Base-by-base conservation (phyloP, 2,329 filamentous ascomycete species). In the Xylaria sp. region DNA sequence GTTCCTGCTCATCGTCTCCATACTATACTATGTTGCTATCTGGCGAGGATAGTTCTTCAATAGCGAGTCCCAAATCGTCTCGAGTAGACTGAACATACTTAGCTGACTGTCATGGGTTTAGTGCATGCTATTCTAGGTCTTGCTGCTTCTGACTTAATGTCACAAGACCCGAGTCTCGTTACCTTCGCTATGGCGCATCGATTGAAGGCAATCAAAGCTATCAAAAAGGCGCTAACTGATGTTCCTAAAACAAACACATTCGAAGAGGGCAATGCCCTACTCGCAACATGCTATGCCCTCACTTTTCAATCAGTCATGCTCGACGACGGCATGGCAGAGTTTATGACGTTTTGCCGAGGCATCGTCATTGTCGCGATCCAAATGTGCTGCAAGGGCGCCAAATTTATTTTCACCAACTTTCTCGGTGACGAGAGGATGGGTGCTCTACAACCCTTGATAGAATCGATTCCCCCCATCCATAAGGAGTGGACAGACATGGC, bases 111-210 rank as follows among this genome's bases (percentile, higher is more conserved):
- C 90, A 85, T 63, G 85, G 91, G 71, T 59, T 79, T 83, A 10
- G 91, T 93, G 86, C 90, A 93, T 76, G 88, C 90, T 4, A 89
- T 93, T 60, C 84, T 78, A 0, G 90, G 89, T 13, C 84, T 91
- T 68, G 84, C 90, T 1, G 91, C 91, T 37, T 92, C 90, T 0
- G 88, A 92, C 71, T 83, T 92, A 4, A 84, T 86, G 72, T 79
- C 80, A 3, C 78, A 81, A 0, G 87, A 86, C 66, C 77, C 83
- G 1, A 83, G 83, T 68, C 84, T 92, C 21, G 78, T 85, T 16
- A 81, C 85, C 16, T 84, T 86, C 35, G 90, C 90, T 50, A 87
- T 92, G 80, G 82, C 82, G 42, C 90, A 92, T 77, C 88, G 90
- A 23, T 81, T 91, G 61, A 87, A 90, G 67, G 90, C 91, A 5